A percentile compares a stretch with the other conserved stretches of the same genome.
Conservation (phyloP, 2,329 filamentous ascomycete genomes). For the Colletotrichum sp. region DNA sequence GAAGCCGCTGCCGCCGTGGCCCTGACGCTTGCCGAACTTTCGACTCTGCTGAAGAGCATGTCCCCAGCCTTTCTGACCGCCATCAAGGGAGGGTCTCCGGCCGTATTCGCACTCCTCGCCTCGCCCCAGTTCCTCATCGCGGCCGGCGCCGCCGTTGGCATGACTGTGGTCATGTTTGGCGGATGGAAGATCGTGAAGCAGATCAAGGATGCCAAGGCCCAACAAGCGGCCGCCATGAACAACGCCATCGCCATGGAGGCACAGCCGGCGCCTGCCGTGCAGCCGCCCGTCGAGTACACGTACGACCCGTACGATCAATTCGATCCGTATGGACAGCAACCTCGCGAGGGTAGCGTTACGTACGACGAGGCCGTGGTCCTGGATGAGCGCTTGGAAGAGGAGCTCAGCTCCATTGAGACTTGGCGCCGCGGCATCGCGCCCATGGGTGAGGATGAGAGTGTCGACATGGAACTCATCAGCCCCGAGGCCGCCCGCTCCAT, state of each 20-base stretch:
- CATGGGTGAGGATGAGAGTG: conserved; percentile 49
- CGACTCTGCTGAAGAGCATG: conserved; percentile 80
- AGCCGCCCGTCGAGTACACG: conserved; percentile 5
- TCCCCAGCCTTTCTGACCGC: conserved; percentile 78
- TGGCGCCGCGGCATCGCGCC: conserved; percentile 64
- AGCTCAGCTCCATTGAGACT: conserved; percentile 62
- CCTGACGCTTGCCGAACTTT: conserved; percentile 89
- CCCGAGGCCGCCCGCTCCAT: conserved; percentile 57
- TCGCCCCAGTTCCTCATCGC: conserved; percentile 96
- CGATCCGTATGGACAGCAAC: neutral
- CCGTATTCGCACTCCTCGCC: conserved; percentile 83
- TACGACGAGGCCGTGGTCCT: conserved; percentile 63
- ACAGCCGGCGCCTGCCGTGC: conserved; percentile 3
- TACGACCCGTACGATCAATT: conserved; percentile 8
- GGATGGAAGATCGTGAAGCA: conserved; percentile 98
- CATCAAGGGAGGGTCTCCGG: conserved; percentile 82
- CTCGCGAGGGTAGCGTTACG: conserved; percentile 29
- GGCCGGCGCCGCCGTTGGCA: conserved; percentile 84
- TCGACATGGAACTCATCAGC: conserved; percentile 63
- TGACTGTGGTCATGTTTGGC: conserved; percentile 95
- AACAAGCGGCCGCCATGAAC: conserved; percentile 25
- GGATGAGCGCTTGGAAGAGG: conserved; percentile 45
- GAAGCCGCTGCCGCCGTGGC: conserved; percentile 94
- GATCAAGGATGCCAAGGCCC: conserved; percentile 57
- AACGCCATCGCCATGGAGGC: conserved; percentile 34